Percentiles rank a stretch among this genome's conserved stretches.
These are phyloP conservation scores for Aspergillus sojae DNA, from an alignment of 2,329 filamentous ascomycete species.

Conservation along the genomic window DNA sequence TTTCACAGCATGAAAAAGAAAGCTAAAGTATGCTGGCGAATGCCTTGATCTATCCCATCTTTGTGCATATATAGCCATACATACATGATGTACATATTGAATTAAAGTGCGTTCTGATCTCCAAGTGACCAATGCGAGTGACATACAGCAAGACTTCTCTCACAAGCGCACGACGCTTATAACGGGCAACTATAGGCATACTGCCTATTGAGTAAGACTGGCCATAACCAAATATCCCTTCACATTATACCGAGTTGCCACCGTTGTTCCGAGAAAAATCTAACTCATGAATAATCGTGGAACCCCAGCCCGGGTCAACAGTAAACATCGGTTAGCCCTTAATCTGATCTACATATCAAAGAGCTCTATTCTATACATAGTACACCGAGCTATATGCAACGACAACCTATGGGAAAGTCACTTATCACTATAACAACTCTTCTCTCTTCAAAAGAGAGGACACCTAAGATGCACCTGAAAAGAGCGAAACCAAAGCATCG, in stretches of 20 bases:
- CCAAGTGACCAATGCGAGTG: neutral
- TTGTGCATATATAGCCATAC: constrained; percentile 15
- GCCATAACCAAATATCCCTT: too few species aligned
- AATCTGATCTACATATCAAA: too few species aligned
- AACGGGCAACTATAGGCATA: neutral
- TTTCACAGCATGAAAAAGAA: constrained; percentile 6
- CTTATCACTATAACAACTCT: too few species aligned
- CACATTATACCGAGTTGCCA: neutral
- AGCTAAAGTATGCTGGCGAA: neutral
- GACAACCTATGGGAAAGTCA: too few species aligned
- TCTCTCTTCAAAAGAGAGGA: too few species aligned
- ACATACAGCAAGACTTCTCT: neutral
- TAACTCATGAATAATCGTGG: too few species aligned
- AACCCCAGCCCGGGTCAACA: too few species aligned
- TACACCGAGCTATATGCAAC: too few species aligned
- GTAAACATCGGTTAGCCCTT: neutral
- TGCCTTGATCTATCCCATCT: constrained; percentile 11
- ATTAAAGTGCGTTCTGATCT: neutral
- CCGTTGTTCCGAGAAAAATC: too few species aligned
- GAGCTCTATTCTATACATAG: too few species aligned
- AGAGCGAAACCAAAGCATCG: too few species aligned
- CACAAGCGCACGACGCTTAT: neutral
- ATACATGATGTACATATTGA: constrained; percentile 20
- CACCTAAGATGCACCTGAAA: too few species aligned
- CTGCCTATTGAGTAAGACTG: neutral